Percentiles rank a stretch among this genome's conserved stretches.
Evolutionary conservation across 257 asterid genomes (phyloP).

Genomic region (Nicotiana noctiflora): DNA sequence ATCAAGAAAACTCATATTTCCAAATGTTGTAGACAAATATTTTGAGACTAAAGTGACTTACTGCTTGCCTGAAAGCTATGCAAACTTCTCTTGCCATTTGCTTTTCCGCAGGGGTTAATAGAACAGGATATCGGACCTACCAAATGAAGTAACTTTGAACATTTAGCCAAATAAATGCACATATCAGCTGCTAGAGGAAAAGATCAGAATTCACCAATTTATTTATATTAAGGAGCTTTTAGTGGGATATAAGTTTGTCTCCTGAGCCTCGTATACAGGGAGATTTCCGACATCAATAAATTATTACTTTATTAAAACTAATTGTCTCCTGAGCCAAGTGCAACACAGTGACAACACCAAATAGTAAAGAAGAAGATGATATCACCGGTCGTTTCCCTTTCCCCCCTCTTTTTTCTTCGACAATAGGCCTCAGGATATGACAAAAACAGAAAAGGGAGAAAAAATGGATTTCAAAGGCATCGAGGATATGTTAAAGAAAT

Average conservation of each 20-base stretch:
- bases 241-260: background rate
- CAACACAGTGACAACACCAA: background rate
- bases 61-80: constrained; percentile 91
- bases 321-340: background rate
- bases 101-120: constrained; percentile 91
- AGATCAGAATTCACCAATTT: background rate
- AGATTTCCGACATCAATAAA: background rate
- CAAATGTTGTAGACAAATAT: background rate
- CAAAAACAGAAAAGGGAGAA: background rate
- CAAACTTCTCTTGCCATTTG: constrained; percentile 98
- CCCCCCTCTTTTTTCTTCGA: background rate
- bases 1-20: background rate
- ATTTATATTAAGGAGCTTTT: background rate
- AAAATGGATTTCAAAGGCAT: background rate
- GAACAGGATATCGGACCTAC: constrained; percentile 96
- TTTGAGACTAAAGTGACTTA: constrained; percentile 36
- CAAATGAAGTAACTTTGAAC: constrained; percentile 8
- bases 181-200: constrained; percentile 5
- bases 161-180: background rate
- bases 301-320: background rate
- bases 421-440: background rate
- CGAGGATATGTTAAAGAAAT: background rate
- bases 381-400: background rate
- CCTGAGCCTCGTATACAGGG: background rate
- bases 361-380: background rate